Percentiles rank a stretch among this genome's conserved stretches.
Evolutionary conservation across 805 yeast genomes (phyloP).

Genomic region (Candida andamanensis): DNA sequence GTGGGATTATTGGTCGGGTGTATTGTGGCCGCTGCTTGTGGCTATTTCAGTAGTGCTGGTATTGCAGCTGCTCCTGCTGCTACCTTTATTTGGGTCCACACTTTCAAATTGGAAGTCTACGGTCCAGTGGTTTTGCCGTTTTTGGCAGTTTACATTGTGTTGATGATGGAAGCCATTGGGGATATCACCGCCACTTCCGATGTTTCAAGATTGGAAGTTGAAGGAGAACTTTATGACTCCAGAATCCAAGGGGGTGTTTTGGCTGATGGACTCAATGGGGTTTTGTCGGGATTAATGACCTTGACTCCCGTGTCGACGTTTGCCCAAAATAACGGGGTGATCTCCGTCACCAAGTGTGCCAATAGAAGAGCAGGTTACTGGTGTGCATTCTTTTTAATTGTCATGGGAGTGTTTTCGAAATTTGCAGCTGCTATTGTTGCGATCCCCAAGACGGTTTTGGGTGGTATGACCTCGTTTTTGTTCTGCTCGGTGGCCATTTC

Average conservation of each 20-base stretch:
- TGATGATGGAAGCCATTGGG: conserved; percentile 93
- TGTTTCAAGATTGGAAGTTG: conserved; percentile 80
- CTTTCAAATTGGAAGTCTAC: conserved; percentile 70
- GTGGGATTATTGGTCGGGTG: conserved; percentile 82
- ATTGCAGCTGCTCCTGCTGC: conserved; percentile 74
- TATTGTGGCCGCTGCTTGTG: conserved; percentile 87
- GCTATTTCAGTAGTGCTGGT: conserved; percentile 56
- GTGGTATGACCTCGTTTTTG: conserved; percentile 82
- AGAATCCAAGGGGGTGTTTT: conserved; percentile 90
- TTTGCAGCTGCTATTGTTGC: conserved; percentile 86
- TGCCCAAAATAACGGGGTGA: conserved; percentile 95
- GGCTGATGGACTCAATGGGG: conserved; percentile 82
- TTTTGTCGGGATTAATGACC: conserved; percentile 72
- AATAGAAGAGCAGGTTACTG: conserved; percentile 76
- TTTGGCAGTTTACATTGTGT: conserved; percentile 73
- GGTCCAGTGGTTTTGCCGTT: conserved; percentile 86
- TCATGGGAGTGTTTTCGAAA: conserved; percentile 86
- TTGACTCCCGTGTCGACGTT: conserved; percentile 88
- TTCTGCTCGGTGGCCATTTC: conserved; percentile 75
- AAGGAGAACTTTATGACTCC: conserved; percentile 75
- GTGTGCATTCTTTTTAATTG: conserved; percentile 70
- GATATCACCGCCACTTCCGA: conserved; percentile 93
- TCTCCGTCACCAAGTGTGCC: conserved; percentile 88
- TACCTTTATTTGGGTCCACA: conserved; percentile 83
- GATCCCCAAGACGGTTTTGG: conserved; percentile 46